These are phyloP conservation scores for Rhodotorula sp. DNA, from an alignment of 1,284 basidiomycete genomes.

Conservation along the genomic window DNA sequence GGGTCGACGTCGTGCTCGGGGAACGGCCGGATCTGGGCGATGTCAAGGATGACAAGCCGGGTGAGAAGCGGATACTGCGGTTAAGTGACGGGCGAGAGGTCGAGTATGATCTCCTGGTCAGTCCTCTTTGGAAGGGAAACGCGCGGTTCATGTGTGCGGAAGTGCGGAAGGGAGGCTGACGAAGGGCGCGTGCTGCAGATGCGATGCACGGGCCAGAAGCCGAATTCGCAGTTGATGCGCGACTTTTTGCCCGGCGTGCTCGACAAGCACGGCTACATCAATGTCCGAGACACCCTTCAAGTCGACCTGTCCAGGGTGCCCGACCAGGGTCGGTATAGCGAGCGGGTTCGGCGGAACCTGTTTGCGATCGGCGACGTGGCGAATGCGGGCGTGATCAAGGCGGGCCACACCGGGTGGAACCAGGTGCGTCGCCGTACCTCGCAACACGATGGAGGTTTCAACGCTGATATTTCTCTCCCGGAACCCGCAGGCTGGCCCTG, in stretches of 20 bases:
- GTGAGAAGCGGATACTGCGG: slow-evolving; percentile 10
- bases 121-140: slow-evolving; percentile 32
- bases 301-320: slow-evolving; percentile 29
- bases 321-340: slow-evolving; percentile 43
- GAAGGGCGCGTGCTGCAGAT: slow-evolving; percentile 53
- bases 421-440: slow-evolving; percentile 29
- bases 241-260: slow-evolving; percentile 58
- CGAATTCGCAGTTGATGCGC: slow-evolving; percentile 63
- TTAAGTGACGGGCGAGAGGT: slow-evolving; percentile 59
- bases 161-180: too few species aligned
- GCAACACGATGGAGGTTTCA: too few species aligned
- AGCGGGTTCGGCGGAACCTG: slow-evolving; percentile 51
- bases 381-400: slow-evolving; percentile 66
- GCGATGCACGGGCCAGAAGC: slow-evolving; percentile 70
- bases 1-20: slow-evolving; percentile 50
- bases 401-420: slow-evolving; percentile 60
- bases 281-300: slow-evolving; percentile 40
- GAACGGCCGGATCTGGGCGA: slow-evolving; percentile 51
- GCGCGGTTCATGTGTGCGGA: too few species aligned
- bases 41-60: slow-evolving; percentile 26
- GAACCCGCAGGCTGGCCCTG: slow-evolving; percentile 40
- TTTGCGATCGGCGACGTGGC: slow-evolving; percentile 68
- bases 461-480: background rate
- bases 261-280: slow-evolving; percentile 54
- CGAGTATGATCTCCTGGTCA: slow-evolving; percentile 63